These are phyloP conservation scores for Cladorrhinum sp. DNA, from an alignment of 2,329 filamentous ascomycete species.

Conservation along the genomic window DNA sequence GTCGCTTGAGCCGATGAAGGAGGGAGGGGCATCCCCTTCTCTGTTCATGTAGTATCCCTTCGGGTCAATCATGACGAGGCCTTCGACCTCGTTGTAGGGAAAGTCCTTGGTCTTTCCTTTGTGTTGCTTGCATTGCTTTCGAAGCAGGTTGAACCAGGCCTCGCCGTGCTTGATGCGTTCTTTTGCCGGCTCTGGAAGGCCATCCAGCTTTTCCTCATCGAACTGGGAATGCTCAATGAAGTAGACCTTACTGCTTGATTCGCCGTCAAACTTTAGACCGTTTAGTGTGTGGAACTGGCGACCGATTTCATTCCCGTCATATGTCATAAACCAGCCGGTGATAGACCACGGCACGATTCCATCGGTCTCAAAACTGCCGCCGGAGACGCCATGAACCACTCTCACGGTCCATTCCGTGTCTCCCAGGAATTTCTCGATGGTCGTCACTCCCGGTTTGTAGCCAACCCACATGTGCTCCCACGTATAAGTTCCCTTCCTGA, in stretches of 20 bases:
- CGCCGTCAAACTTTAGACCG: not conserved
- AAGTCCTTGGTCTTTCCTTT: slow-evolving; percentile 16
- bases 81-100: slow-evolving; percentile 24
- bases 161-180: not conserved
- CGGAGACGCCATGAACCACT: not conserved
- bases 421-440: not conserved
- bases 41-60: not conserved
- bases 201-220: not conserved
- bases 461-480: slow-evolving; percentile 25
- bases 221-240: not conserved
- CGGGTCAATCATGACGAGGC: slow-evolving; percentile 23
- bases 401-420: not conserved
- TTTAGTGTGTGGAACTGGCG: not conserved
- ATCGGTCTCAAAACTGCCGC: not conserved
- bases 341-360: not conserved
- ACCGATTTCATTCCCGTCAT: not conserved
- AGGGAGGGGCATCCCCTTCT: not conserved
- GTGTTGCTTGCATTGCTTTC: slow-evolving; percentile 19
- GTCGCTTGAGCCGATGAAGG: not conserved
- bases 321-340: not conserved
- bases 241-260: not conserved
- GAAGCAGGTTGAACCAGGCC: slow-evolving; percentile 15
- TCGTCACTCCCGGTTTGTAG: slow-evolving; percentile 19
- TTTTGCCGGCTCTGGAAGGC: not conserved
- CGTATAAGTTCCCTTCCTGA: slow-evolving; percentile 18